These are phyloP conservation scores for Macrophomina pseudophaseolina DNA, from an alignment of 2,329 filamentous ascomycete species.

Conservation along the genomic window DNA sequence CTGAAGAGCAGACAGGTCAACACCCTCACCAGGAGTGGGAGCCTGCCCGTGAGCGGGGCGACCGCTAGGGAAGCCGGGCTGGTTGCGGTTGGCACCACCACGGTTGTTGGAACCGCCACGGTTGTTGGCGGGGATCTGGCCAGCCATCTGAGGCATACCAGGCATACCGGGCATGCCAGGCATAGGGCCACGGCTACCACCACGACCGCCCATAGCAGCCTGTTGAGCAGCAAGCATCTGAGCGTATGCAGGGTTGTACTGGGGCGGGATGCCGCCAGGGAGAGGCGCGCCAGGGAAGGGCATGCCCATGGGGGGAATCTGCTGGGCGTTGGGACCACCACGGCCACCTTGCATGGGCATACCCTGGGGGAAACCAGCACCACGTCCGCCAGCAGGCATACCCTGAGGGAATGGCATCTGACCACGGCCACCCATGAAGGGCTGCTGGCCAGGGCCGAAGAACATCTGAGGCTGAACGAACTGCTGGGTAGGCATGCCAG, in stretches of 20 bases:
- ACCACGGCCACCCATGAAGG: conserved; percentile 63
- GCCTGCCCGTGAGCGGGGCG: conserved; percentile 30
- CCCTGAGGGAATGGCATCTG: conserved; percentile 65
- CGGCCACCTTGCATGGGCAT: conserved; percentile 87
- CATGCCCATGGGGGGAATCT: conserved; percentile 85
- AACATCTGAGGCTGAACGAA: conserved; percentile 92
- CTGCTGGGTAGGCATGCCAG: conserved; percentile 77
- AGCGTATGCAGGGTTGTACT: conserved; percentile 77
- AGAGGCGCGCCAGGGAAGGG: conserved; percentile 66
- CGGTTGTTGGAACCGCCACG: conserved; percentile 48
- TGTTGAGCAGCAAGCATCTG: conserved; percentile 71
- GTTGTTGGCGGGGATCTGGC: conserved; percentile 43
- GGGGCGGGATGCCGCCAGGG: conserved; percentile 72
- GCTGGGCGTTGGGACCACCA: conserved; percentile 76
- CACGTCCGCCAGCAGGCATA: conserved; percentile 76
- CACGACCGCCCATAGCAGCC: conserved; percentile 59
- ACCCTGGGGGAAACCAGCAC: conserved; percentile 80
- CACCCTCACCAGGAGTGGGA: conserved; percentile 39
- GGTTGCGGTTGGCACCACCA: conserved; percentile 39
- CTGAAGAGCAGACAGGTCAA: conserved; percentile 59
- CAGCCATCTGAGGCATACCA: conserved; percentile 64
- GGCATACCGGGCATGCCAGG: conserved; percentile 68
- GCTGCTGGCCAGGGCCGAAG: conserved; percentile 83
- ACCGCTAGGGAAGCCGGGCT: conserved; percentile 42
- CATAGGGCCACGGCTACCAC: conserved; percentile 69